These are phyloP conservation scores for Brassica nigra DNA, from an alignment of 345 rosid genomes.

Conservation along the genomic window DNA sequence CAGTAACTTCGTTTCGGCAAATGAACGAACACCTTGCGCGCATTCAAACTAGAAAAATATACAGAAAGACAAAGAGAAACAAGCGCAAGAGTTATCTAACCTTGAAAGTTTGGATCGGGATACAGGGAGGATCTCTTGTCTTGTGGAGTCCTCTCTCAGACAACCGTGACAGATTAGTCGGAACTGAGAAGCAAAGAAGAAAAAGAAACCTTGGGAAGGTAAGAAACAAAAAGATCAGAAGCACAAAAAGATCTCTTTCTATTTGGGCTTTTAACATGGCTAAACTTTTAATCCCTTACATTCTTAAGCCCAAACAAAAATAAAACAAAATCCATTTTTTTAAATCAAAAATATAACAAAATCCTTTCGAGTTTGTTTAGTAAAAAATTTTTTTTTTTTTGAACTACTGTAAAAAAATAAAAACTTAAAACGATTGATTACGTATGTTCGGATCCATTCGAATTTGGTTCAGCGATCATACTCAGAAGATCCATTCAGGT, in stretches of 20 bases:
- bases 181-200: neutral
- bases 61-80: neutral
- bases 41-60: neutral
- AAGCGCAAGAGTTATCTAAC: neutral
- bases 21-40: slow-evolving; percentile 28
- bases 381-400: no score
- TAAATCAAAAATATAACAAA: neutral
- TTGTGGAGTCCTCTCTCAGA: slow-evolving; percentile 19
- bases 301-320: neutral
- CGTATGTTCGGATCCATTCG: neutral
- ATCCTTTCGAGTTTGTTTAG: neutral
- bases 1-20: slow-evolving; percentile 7
- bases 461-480: no score
- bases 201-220: neutral
- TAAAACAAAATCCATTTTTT: neutral
- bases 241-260: neutral
- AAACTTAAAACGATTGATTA: no score
- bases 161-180: slow-evolving; percentile 28
- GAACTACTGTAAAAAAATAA: no score
- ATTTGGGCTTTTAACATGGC: neutral
- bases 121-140: slow-evolving; percentile 11
- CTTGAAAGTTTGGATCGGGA: neutral
- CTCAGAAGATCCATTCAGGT: no score
- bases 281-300: neutral
- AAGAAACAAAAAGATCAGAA: neutral